phyloP scores from a whole-genome alignment of 2,329 filamentous ascomycete genomes.

The Penicillium brevicompactum region DNA sequence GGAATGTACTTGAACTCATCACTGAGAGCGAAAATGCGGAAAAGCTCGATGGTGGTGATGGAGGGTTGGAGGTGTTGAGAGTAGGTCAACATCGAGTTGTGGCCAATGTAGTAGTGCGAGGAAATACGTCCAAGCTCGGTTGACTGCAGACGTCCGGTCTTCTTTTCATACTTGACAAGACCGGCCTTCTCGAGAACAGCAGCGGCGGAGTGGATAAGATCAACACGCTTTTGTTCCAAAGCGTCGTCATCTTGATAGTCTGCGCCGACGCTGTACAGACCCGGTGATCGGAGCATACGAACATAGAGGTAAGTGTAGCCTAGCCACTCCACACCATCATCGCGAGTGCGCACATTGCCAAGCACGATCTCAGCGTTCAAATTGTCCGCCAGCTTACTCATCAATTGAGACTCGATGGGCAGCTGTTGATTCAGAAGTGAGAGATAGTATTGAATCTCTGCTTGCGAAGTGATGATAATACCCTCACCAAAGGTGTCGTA shows the following conservation, averaged over 20 bases:
- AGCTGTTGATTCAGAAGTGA: slow-evolving; percentile 96
- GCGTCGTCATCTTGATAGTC: slow-evolving; percentile 93
- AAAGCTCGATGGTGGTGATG: slow-evolving; percentile 91
- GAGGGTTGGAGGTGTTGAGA: slow-evolving; percentile 92
- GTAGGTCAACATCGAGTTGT: slow-evolving; percentile 96
- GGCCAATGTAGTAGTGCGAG: slow-evolving; percentile 97
- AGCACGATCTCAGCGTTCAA: slow-evolving; percentile 95
- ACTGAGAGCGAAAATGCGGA: slow-evolving; percentile 93
- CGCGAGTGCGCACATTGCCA: slow-evolving; percentile 85
- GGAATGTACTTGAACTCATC: slow-evolving; percentile 99
- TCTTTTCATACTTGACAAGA: slow-evolving; percentile 93
- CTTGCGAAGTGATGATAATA: slow-evolving; percentile 96
- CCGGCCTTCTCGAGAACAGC: slow-evolving; percentile 82
- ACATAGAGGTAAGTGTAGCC: slow-evolving; percentile 98
- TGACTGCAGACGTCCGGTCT: slow-evolving; percentile 80
- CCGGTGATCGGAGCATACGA: slow-evolving; percentile 93
- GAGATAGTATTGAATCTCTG: slow-evolving; percentile 95
- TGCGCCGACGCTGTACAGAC: slow-evolving; percentile 90
- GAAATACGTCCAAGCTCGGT: slow-evolving; percentile 95
- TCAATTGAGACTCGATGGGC: slow-evolving; percentile 94
- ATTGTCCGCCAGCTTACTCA: slow-evolving; percentile 91
- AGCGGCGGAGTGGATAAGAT: slow-evolving; percentile 92
- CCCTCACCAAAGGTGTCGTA: slow-evolving; percentile 98
- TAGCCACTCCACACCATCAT: slow-evolving; percentile 98
- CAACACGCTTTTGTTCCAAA: slow-evolving; percentile 95